Evolutionary conservation across 1,139 yeast species (phyloP).

Genomic region (Zygosaccharomyces pseudobailii): DNA sequence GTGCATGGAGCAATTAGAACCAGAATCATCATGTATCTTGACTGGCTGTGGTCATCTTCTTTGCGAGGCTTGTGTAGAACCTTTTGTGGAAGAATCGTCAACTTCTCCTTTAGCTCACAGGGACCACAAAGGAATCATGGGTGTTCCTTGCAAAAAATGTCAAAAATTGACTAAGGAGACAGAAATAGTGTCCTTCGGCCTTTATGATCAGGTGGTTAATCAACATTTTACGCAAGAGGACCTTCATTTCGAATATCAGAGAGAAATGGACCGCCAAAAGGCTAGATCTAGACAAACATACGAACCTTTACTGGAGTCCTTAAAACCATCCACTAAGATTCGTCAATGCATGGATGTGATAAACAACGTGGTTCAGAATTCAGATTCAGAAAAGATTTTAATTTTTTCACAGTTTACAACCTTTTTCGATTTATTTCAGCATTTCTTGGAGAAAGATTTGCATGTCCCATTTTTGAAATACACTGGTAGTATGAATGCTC

Average conservation of each 20-base stretch:
- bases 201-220: conserved; percentile 47
- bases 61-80: conserved; percentile 57
- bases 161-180: conserved; percentile 38
- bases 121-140: conserved; percentile 35
- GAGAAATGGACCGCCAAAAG: conserved; percentile 27
- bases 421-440: conserved; percentile 64
- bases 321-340: conserved; percentile 53
- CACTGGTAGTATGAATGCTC: conserved; percentile 76
- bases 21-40: conserved; percentile 43
- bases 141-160: conserved; percentile 55
- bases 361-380: conserved; percentile 38
- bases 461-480: conserved; percentile 56
- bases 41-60: conserved; percentile 66
- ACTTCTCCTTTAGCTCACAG: conserved; percentile 35
- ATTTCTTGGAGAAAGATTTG: conserved; percentile 45
- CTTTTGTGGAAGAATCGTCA: conserved; percentile 42
- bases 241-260: conserved; percentile 25
- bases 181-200: conserved; percentile 45
- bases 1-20: conserved; percentile 59
- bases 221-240: conserved; percentile 34
- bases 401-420: conserved; percentile 83
- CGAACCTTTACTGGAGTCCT: conserved; percentile 22
- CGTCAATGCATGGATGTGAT: conserved; percentile 45
- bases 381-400: conserved; percentile 59
- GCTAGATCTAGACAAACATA: conserved; percentile 35